Percentiles rank a stretch among this genome's conserved stretches.
Conservation (phyloP, 1,284 basidiomycete species). For the Rhizoctonia solani region DNA sequence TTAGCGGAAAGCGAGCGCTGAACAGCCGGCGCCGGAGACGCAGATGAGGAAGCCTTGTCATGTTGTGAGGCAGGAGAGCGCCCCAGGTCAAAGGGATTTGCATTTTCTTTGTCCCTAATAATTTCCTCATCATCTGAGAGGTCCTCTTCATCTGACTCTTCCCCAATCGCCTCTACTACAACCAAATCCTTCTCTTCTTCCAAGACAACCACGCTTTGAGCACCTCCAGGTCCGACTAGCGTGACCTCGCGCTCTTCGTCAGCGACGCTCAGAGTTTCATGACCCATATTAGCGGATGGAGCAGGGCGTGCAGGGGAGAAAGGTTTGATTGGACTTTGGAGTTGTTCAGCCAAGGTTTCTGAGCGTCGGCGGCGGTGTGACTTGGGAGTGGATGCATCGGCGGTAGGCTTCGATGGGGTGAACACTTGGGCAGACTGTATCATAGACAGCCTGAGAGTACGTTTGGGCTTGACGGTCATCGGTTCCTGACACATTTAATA, state of each 20-base stretch:
- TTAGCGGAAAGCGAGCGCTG: slow-evolving; percentile 10
- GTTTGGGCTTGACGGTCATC: slow-evolving; percentile 45
- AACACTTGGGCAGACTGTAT: slow-evolving; percentile 73
- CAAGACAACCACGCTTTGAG: slow-evolving; percentile 61
- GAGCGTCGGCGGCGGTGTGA: slow-evolving; percentile 36
- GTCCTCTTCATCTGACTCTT: slow-evolving; percentile 39
- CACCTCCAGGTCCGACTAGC: slow-evolving; percentile 59
- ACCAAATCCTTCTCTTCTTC: slow-evolving; percentile 71
- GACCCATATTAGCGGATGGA: slow-evolving; percentile 43
- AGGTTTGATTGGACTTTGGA: slow-evolving; percentile 38
- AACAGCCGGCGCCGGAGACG: slow-evolving; percentile 13
- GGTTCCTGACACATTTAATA: slow-evolving; percentile 35
- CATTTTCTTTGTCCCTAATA: slow-evolving; percentile 30
- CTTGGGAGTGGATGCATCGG: slow-evolving; percentile 42
- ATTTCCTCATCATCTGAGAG: slow-evolving; percentile 20
- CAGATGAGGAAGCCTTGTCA: slow-evolving; percentile 6
- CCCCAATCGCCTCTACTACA: slow-evolving; percentile 65
- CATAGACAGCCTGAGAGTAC: slow-evolving; percentile 68
- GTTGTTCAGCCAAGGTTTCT: slow-evolving; percentile 43
- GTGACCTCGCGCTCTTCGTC: slow-evolving; percentile 55
- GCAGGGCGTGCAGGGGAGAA: slow-evolving; percentile 36
- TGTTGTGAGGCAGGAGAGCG: background rate
- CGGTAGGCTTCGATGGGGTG: slow-evolving; percentile 52
- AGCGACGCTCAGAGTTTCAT: slow-evolving; percentile 38
- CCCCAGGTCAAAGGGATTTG: slow-evolving; percentile 29